Conservation (phyloP, 2,329 filamentous ascomycete genomes). For the Capronia americana region DNA sequence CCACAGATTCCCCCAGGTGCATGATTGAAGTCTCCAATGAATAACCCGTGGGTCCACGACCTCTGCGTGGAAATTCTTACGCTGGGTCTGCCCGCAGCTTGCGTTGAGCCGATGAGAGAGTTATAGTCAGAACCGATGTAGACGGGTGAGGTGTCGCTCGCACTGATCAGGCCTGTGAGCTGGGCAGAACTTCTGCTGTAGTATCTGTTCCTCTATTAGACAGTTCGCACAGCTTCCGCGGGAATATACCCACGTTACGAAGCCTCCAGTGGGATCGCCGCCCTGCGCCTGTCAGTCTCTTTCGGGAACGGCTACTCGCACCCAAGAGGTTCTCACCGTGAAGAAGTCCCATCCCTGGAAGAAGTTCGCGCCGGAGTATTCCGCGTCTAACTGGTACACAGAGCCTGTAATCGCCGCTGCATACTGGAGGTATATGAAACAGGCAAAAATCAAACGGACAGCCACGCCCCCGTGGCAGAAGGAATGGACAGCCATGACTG, state of each 20-base stretch:
- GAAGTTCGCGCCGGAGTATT: slow-evolving; percentile 46
- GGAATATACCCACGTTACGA: slow-evolving; percentile 45
- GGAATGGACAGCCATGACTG: slow-evolving; percentile 33
- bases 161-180: slow-evolving; percentile 35
- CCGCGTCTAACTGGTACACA: slow-evolving; percentile 35
- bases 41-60: slow-evolving; percentile 44
- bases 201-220: slow-evolving; percentile 38
- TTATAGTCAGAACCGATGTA: slow-evolving; percentile 46
- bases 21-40: slow-evolving; percentile 47
- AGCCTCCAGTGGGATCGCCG: slow-evolving; percentile 48
- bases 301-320: not conserved
- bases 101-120: slow-evolving; percentile 29
- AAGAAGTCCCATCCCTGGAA: slow-evolving; percentile 51
- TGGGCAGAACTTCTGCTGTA: slow-evolving; percentile 41
- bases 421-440: slow-evolving; percentile 29
- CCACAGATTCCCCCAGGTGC: slow-evolving; percentile 47
- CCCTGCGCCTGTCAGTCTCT: slow-evolving; percentile 30
- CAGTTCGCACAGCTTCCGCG: slow-evolving; percentile 17
- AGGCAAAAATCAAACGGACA: slow-evolving; percentile 23
- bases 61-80: slow-evolving; percentile 44
- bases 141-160: slow-evolving; percentile 37
- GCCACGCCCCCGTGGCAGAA: slow-evolving; percentile 1
- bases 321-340: slow-evolving; percentile 34
- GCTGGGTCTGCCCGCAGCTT: slow-evolving; percentile 41
- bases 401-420: slow-evolving; percentile 30